Evolutionary conservation across 805 yeast genomes (phyloP).

Genomic region (Candida xiaguanensis): DNA sequence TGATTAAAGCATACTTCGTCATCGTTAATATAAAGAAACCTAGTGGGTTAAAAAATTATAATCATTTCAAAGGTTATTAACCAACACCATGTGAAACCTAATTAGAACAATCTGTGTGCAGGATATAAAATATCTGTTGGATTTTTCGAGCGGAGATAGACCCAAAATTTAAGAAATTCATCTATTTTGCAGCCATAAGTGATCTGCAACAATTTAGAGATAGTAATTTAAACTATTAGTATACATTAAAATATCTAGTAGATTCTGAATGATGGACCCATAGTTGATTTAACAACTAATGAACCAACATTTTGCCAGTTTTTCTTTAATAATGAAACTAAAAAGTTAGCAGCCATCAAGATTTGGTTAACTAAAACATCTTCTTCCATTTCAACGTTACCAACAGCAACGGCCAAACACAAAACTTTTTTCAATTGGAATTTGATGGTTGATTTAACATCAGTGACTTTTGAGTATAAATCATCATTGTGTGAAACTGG

Average conservation of each 20-base stretch:
- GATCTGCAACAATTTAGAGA: no score
- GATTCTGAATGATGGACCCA: slow-evolving; percentile 99
- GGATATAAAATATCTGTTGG: background rate
- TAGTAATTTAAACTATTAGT: no score
- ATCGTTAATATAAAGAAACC: background rate
- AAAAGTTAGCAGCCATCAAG: slow-evolving; percentile 98
- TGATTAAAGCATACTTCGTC: slow-evolving; percentile 24
- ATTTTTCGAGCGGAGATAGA: background rate
- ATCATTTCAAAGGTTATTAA: no score
- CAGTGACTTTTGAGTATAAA: slow-evolving; percentile 90
- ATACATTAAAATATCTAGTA: no score
- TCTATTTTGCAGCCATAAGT: no score
- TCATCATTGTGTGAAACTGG: slow-evolving; percentile 99
- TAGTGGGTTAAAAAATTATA: background rate
- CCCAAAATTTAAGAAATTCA: background rate
- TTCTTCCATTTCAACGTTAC: slow-evolving; percentile 99
- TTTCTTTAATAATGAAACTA: slow-evolving; percentile 98
- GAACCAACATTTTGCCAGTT: slow-evolving; percentile 99
- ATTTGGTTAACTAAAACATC: slow-evolving; percentile 94
- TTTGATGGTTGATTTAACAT: slow-evolving; percentile 99
- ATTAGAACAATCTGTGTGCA: background rate
- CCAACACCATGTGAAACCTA: background rate
- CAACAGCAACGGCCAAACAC: slow-evolving; percentile 99
- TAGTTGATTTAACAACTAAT: slow-evolving; percentile 96
- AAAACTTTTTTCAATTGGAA: slow-evolving; percentile 99